Evolutionary conservation across 768 basidiomycete species (phyloP), one percentile per base, ranked within the genome.

Genomic region (Tylopilus plumbeoviolaceoides): DNA sequence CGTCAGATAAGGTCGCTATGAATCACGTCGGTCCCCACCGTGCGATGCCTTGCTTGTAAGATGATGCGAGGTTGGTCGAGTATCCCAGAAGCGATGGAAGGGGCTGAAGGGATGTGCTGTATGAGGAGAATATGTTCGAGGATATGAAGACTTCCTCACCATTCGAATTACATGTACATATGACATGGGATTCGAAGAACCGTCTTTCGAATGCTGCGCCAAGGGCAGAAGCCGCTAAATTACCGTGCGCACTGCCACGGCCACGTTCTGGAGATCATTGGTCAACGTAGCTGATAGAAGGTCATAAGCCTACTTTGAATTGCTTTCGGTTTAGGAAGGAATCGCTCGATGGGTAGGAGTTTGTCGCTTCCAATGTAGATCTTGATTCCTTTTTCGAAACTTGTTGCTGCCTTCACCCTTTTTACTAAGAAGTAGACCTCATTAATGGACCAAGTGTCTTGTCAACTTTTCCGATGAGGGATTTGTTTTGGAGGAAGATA

Each of bases 401-500:
- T n/a, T n/a, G n/a, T n/a, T n/a, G n/a, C n/a, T n/a, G n/a, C n/a
- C n/a, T n/a, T n/a, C n/a, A n/a, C n/a, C n/a, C n/a, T n/a, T n/a
- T n/a, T n/a, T n/a, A n/a, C n/a, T n/a, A n/a, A n/a, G n/a, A n/a
- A n/a, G n/a, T n/a, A n/a, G n/a, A n/a, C n/a, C n/a, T n/a, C n/a
- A n/a, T n/a, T n/a, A n/a, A n/a, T n/a, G n/a, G n/a, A n/a, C n/a
- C n/a, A n/a, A n/a, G n/a, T n/a, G n/a, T n/a, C n/a, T n/a, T n/a
- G 72, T 99, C 97, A 39, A 99, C 89, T 74, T 97, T 98, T 56
- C 97, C n/a, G n/a, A n/a, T n/a, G n/a, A n/a, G n/a, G n/a, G n/a
- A n/a, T n/a, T n/a, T n/a, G n/a, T n/a, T n/a, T n/a, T n/a, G n/a
- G n/a, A n/a, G n/a, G n/a, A n/a, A n/a, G n/a, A n/a, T n/a, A n/a